phyloP scores from a whole-genome alignment of 306 rosid genomes.

The Cucurbita ficifolia region DNA sequence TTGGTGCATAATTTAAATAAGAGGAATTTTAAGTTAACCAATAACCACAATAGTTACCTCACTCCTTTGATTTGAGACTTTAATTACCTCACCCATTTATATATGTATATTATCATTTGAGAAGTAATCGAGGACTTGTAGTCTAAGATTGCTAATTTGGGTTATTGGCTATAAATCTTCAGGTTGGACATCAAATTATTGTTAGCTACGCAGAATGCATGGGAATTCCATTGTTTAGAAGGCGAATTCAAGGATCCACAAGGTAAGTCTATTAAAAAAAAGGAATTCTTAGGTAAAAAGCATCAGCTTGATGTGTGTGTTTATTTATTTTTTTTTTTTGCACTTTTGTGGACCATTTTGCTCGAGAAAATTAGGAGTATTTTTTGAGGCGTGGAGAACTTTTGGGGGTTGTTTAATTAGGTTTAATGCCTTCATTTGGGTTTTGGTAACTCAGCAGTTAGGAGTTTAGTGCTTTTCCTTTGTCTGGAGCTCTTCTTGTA shows the following conservation, averaged over 20 bases:
- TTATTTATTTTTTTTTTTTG: neutral
- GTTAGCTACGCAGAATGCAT: conserved; percentile 81
- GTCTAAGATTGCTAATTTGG: neutral
- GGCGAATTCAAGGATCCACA: conserved; percentile 82
- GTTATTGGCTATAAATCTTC: conserved; percentile 12
- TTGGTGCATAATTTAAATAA: neutral
- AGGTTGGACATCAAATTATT: conserved; percentile 98
- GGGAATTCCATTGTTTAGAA: conserved; percentile 91
- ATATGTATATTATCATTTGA: neutral
- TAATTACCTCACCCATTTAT: neutral
- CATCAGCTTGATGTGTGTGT: neutral
- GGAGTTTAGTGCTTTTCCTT: neutral
- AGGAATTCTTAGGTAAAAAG: conserved; percentile 14
- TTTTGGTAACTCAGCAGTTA: neutral
- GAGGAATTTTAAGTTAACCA: neutral
- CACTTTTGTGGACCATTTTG: neutral
- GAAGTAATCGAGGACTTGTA: neutral
- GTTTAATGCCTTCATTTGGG: neutral
- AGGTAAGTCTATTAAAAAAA: conserved; percentile 54
- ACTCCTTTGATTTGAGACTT: neutral
- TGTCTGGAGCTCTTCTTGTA: neutral
- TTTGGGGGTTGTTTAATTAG: neutral
- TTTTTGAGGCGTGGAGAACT: neutral
- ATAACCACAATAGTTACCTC: neutral
- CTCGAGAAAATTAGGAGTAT: neutral